Conservation (phyloP, 2,329 filamentous ascomycete genomes). For the Pseudofabraea citricarpa region DNA sequence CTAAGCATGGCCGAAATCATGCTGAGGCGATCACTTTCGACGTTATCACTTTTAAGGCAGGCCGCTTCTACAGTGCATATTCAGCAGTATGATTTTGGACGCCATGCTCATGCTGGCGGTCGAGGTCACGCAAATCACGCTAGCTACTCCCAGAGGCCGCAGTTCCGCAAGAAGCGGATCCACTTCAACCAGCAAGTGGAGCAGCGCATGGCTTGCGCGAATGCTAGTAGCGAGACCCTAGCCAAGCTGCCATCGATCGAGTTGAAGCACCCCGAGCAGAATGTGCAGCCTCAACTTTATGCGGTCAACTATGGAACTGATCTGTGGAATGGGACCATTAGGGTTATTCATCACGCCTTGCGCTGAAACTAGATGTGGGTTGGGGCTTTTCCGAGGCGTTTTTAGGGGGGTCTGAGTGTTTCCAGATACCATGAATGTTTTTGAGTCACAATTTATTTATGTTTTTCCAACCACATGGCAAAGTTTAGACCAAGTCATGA, state of each 20-base stretch:
- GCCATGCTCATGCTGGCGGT: no score
- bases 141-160: conserved; percentile 63
- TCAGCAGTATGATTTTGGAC: conserved; percentile 39
- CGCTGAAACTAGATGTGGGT: no score
- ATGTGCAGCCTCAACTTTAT: conserved; percentile 60
- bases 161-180: conserved; percentile 74
- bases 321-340: no score
- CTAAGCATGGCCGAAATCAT: conserved; percentile 94
- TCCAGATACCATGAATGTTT: no score
- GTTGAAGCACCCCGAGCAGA: conserved; percentile 51
- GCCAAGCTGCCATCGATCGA: conserved; percentile 64
- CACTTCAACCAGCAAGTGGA: conserved; percentile 95
- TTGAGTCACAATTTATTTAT: no score
- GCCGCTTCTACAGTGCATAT: conserved; percentile 32
- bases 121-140: conserved; percentile 60
- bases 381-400: no score
- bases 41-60: conserved; percentile 81
- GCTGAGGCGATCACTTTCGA: conserved; percentile 81
- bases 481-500: no score
- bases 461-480: no score
- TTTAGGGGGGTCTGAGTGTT: no score
- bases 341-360: no score
- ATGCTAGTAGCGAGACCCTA: conserved; percentile 60
- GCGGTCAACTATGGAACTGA: no score
- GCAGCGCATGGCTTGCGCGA: conserved; percentile 86